phyloP scores from a whole-genome alignment of 2,329 filamentous ascomycete genomes.

The Sordariomycetes sp. region DNA sequence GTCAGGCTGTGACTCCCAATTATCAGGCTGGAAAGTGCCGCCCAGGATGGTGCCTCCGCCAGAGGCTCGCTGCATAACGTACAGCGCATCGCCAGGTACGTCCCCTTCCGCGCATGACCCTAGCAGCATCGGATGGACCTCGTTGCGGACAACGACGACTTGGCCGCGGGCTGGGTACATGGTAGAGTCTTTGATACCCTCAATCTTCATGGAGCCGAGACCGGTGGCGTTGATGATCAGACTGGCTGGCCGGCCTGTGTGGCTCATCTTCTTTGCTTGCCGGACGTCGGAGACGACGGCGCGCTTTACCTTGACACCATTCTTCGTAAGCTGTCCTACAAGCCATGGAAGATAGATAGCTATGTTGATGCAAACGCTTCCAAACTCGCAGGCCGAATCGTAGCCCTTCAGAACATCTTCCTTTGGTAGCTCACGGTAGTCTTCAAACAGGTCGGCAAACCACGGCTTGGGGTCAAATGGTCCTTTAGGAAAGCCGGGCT shows the following conservation, averaged over 20 bases:
- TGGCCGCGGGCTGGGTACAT: slow-evolving; percentile 61
- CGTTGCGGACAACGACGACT: slow-evolving; percentile 68
- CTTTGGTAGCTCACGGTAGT: slow-evolving; percentile 55
- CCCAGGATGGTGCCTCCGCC: slow-evolving; percentile 69
- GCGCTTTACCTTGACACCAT: slow-evolving; percentile 47
- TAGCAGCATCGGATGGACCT: slow-evolving; percentile 46
- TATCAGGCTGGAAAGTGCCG: slow-evolving; percentile 63
- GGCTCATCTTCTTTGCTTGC: slow-evolving; percentile 48
- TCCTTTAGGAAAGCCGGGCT: slow-evolving; percentile 12
- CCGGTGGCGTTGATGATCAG: slow-evolving; percentile 65
- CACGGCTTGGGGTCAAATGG: slow-evolving; percentile 49
- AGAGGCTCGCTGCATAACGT: slow-evolving; percentile 66
- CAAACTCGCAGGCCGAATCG: slow-evolving; percentile 47
- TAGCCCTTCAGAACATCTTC: slow-evolving; percentile 51
- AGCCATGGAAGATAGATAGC: slow-evolving; percentile 65
- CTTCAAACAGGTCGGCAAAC: slow-evolving; percentile 58
- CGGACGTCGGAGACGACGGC: slow-evolving; percentile 46
- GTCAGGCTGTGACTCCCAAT: slow-evolving; percentile 67
- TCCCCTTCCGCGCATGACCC: slow-evolving; percentile 66
- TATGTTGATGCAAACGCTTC: slow-evolving; percentile 67
- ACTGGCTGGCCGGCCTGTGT: slow-evolving; percentile 43
- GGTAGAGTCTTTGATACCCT: slow-evolving; percentile 56
- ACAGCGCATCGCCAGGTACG: slow-evolving; percentile 57
- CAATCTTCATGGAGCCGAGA: slow-evolving; percentile 53
- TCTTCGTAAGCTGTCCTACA: slow-evolving; percentile 53